Evolutionary conservation across 208 protist species (phyloP).

Genomic region (Leishmania turanica): DNA sequence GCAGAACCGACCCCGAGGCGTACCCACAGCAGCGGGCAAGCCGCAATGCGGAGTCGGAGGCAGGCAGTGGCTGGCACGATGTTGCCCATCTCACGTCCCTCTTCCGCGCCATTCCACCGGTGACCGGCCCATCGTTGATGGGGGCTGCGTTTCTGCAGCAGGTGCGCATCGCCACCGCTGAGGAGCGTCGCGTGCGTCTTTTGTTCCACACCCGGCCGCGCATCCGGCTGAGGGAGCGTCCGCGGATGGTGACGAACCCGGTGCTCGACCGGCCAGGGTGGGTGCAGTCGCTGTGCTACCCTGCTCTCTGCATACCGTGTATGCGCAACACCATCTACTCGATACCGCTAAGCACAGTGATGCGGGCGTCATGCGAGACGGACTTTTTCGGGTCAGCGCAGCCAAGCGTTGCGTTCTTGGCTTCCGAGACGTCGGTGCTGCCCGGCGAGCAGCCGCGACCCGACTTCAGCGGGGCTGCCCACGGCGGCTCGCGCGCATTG

Average conservation of each 20-base stretch:
- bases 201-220: conserved; percentile 45
- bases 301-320: conserved; percentile 17
- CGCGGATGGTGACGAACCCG: conserved; percentile 30
- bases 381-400: not conserved
- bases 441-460: not conserved
- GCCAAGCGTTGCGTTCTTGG: conserved; percentile 14
- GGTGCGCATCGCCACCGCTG: conserved; percentile 26
- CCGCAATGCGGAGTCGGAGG: conserved; percentile 2
- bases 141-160: not conserved
- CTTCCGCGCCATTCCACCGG: not conserved
- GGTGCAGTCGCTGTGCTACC: conserved; percentile 35
- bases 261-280: conserved; percentile 44
- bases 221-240: conserved; percentile 23
- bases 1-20: not conserved
- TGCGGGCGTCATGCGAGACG: conserved; percentile 17
- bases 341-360: conserved; percentile 8
- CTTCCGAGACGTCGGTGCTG: not conserved
- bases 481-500: not conserved
- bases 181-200: conserved; percentile 37
- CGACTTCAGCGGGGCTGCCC: not conserved
- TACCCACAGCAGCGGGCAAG: not conserved
- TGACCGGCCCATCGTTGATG: not conserved
- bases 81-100: not conserved
- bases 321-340: conserved; percentile 23
- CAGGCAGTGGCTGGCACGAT: not conserved